Base-by-base conservation (phyloP, 2,329 filamentous ascomycete genomes). In the Stagonosporopsis chrysanthemi region DNA sequence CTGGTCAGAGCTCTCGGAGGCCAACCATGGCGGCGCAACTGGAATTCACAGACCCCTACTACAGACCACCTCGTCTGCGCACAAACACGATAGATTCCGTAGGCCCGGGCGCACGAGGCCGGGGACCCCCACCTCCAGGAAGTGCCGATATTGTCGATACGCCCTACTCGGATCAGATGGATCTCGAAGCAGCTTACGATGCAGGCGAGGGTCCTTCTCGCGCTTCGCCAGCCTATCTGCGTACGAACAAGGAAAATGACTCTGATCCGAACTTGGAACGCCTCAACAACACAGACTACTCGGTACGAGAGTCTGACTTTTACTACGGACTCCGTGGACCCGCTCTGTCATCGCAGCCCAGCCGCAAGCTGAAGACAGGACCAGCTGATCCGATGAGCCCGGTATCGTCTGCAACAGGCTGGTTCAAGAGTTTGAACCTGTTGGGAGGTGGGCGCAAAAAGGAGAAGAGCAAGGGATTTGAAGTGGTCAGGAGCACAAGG, bases 391-490 rank as follows among this genome's bases (percentile, higher is more conserved):
- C 95, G 0, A 97, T 93, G 35, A 91, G 93, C 0, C 92, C 93
- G 0, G 90, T 97, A 19, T 90, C 92, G 1, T 94, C 91, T 7
- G 94, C 95, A 0, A 90, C 90, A 0, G 91, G 92, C 4, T 99
- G 94, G 92, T 86, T 98, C 75, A 89, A 91, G 66, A 85, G 65
- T 29, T 40, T 75, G 19, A 67, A 83, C 49, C 73, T 97, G 6
- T 85, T 97, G 56, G 88, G 88, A 12, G 88, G 88, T 11, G 90
- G 89, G 15, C 96, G 96, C 78, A 92, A 88, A 6, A 97, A 97
- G 72, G 94, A 97, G 64, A 96, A 96, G 77, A 89, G 89, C 64
- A 98, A 98, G 77, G 95, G 95, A 0, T 99, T 99, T 66, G 95
- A 98, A 75, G 95, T 99, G 5, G 94, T 99, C 15, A 83, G 95